Conservation (phyloP, 257 asterid species). For the Paulownia fortunei region DNA sequence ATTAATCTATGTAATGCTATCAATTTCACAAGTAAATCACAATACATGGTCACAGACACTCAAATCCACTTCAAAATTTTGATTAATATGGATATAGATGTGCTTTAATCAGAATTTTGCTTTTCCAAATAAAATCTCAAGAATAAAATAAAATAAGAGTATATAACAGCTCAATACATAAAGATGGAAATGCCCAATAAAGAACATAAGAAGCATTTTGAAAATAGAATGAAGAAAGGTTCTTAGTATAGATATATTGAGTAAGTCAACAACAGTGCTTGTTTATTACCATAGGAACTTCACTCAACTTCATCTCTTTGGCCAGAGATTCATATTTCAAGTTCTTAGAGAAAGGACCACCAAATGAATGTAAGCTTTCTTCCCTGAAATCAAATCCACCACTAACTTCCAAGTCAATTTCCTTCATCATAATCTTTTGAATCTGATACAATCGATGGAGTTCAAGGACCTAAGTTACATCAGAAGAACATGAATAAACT, state of each 20-base stretch:
- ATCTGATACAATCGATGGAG: conserved; percentile 51
- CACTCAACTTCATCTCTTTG: neutral
- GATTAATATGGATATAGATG: too few relatives aligned
- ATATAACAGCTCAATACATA: neutral
- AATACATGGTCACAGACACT: too few relatives aligned
- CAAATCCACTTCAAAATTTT: too few relatives aligned
- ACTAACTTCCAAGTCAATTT: conserved; percentile 36
- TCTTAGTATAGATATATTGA: neutral
- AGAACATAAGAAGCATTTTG: neutral
- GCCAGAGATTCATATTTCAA: conserved; percentile 11
- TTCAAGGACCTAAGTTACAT: conserved; percentile 48
- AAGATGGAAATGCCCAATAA: neutral
- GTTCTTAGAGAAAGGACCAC: conserved; percentile 5
- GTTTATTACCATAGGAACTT: conserved; percentile 11
- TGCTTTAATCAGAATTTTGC: neutral
- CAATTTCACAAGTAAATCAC: too few relatives aligned
- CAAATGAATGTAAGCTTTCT: conserved; percentile 11
- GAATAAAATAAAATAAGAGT: neutral
- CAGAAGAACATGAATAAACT: conserved; percentile 21
- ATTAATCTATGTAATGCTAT: too few relatives aligned
- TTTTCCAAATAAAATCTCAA: neutral
- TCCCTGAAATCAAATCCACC: too few relatives aligned
- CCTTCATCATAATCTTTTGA: conserved; percentile 44
- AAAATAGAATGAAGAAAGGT: neutral
- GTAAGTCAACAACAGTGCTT: neutral